Percentiles rank a stretch among this genome's conserved stretches.
These are phyloP conservation scores for Meira nashicola DNA, from an alignment of 1,284 basidiomycete genomes.

Conservation along the genomic window DNA sequence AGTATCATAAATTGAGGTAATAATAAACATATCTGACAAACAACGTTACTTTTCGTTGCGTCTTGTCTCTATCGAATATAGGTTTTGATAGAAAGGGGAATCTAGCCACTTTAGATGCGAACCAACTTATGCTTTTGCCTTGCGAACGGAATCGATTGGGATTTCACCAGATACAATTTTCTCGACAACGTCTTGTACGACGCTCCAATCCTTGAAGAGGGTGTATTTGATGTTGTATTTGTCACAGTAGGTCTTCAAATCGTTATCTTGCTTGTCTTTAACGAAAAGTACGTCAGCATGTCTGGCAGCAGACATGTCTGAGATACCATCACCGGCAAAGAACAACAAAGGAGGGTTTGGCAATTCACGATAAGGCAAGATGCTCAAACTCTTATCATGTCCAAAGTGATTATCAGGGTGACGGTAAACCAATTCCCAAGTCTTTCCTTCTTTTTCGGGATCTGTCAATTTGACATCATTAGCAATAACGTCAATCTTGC, in stretches of 20 bases:
- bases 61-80: too few species aligned
- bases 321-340: constrained; percentile 52
- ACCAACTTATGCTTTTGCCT: constrained; percentile 6
- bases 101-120: too few species aligned
- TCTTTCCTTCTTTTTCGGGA: constrained; percentile 42
- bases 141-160: constrained; percentile 20
- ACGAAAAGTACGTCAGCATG: constrained; percentile 52
- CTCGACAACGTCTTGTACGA: constrained; percentile 44
- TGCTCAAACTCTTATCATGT: constrained; percentile 51
- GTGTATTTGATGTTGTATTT: constrained; percentile 47
- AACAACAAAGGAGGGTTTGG: constrained; percentile 43
- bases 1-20: too few species aligned
- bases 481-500: constrained; percentile 49
- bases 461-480: constrained; percentile 52
- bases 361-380: constrained; percentile 48
- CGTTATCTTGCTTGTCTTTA: constrained; percentile 52
- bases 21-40: too few species aligned
- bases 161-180: constrained; percentile 32
- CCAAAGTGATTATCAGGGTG: constrained; percentile 51
- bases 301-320: constrained; percentile 52
- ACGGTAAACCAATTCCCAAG: constrained; percentile 50
- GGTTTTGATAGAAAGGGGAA: too few species aligned
- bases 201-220: constrained; percentile 50
- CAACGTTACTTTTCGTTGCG: too few species aligned
- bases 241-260: constrained; percentile 47